phyloP scores from a whole-genome alignment of 352 stramenopile genomes.

The Globisporangium irregulare region DNA sequence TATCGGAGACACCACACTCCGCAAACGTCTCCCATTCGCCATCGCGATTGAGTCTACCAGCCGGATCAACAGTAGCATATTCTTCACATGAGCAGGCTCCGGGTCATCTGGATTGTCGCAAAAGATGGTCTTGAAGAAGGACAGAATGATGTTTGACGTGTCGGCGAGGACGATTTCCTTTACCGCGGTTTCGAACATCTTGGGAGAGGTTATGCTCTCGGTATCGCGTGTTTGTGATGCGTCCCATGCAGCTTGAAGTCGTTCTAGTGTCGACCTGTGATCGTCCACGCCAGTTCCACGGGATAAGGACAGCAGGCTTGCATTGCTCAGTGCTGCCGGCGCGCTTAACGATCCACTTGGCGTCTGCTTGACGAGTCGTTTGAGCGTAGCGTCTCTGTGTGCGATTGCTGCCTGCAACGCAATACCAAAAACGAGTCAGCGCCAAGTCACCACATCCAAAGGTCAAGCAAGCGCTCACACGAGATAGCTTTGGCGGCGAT shows the following conservation, averaged over 20 bases:
- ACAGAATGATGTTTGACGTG: constrained; percentile 51
- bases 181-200: constrained; percentile 29
- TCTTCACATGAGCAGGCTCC: constrained; percentile 25
- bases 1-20: constrained; percentile 9
- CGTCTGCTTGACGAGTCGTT: constrained; percentile 28
- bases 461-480: constrained; percentile 16
- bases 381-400: constrained; percentile 45
- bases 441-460: not conserved
- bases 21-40: constrained; percentile 18
- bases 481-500: constrained; percentile 26
- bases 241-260: constrained; percentile 24
- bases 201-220: not conserved
- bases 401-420: constrained; percentile 20
- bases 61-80: constrained; percentile 41
- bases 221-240: constrained; percentile 2
- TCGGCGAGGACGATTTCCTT: constrained; percentile 47
- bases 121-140: constrained; percentile 50
- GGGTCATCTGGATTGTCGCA: constrained; percentile 28
- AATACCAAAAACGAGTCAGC: not conserved
- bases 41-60: constrained; percentile 46
- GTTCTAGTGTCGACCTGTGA: constrained; percentile 22
- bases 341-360: not conserved
- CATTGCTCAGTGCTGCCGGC: not conserved
- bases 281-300: not conserved
- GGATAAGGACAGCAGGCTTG: not conserved